Percentiles rank a stretch among this genome's conserved stretches.
These are phyloP conservation scores for Quercus parvula DNA, from an alignment of 306 rosid species.

Conservation along the genomic window DNA sequence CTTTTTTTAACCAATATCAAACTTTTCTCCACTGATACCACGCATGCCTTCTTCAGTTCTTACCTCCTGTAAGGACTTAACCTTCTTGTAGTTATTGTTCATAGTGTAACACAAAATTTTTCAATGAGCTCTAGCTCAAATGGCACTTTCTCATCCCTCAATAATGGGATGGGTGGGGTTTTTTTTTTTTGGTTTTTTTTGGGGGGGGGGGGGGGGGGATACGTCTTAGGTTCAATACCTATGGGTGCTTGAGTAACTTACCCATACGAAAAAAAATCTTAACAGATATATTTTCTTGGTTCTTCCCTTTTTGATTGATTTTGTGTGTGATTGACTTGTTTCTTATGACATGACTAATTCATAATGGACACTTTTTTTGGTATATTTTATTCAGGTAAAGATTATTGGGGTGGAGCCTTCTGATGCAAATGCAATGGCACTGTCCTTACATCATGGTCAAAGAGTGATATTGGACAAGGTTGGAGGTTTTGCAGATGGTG, in stretches of 20 bases:
- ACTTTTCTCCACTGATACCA: background rate
- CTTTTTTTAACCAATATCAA: background rate
- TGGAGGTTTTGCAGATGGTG: slow-evolving; percentile 97
- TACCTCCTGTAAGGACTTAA: background rate
- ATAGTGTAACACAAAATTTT: background rate
- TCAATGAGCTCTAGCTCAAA: too few relatives aligned
- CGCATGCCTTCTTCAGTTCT: background rate
- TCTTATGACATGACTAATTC: background rate
- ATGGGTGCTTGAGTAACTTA: too few relatives aligned
- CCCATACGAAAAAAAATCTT: too few relatives aligned
- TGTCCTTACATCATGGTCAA: slow-evolving; percentile 78
- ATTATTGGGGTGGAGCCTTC: slow-evolving; percentile 92
- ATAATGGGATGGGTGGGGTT: background rate
- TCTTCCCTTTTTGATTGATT: background rate
- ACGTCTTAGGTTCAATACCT: too few relatives aligned
- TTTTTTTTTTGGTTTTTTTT: background rate
- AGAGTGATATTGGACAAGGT: slow-evolving; percentile 80
- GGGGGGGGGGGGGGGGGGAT: too few relatives aligned
- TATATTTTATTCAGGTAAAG: slow-evolving; percentile 57
- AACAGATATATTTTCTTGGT: background rate
- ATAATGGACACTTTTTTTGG: slow-evolving; percentile 1
- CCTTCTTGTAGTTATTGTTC: background rate
- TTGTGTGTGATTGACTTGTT: background rate
- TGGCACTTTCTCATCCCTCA: too few relatives aligned
- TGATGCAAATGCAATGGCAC: slow-evolving; percentile 96